A percentile compares a stretch with the other conserved stretches of the same genome.
Conservation (phyloP, 129 eudicot species). For the Smallanthus sonchifolius region DNA sequence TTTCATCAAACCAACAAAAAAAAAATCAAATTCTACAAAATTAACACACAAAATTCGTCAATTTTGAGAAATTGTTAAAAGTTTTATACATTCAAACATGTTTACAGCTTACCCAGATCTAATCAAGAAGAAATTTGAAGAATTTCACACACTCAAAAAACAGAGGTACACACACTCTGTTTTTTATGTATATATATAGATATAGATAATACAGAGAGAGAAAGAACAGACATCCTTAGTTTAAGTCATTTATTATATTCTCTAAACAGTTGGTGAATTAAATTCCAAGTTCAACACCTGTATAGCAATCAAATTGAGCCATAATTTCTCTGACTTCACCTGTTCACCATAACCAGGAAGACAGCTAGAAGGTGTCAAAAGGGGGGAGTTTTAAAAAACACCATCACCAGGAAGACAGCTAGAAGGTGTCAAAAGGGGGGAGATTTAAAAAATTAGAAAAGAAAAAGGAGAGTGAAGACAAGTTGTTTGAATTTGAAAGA, state of each 20-base stretch:
- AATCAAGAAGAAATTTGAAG: neutral
- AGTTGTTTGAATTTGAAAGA: constrained; percentile 32
- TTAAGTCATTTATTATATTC: constrained; percentile 18
- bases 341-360: constrained; percentile 30
- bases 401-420: constrained; percentile 40
- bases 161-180: neutral
- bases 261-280: constrained; percentile 35
- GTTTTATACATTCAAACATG: neutral
- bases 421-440: constrained; percentile 31
- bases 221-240: constrained; percentile 31
- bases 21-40: neutral
- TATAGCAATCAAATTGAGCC: constrained; percentile 34
- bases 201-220: constrained; percentile 4
- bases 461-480: constrained; percentile 6
- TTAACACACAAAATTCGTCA: neutral
- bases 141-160: constrained; percentile 6
- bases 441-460: neutral
- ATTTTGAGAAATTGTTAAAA: too few species aligned
- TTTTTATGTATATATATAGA: neutral
- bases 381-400: neutral
- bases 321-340: constrained; percentile 35
- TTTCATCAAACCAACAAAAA: neutral
- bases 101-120: neutral
- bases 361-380: constrained; percentile 44
- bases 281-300: constrained; percentile 39